Conservation (phyloP, 805 yeast genomes). For the Clavispora asparagi region DNA sequence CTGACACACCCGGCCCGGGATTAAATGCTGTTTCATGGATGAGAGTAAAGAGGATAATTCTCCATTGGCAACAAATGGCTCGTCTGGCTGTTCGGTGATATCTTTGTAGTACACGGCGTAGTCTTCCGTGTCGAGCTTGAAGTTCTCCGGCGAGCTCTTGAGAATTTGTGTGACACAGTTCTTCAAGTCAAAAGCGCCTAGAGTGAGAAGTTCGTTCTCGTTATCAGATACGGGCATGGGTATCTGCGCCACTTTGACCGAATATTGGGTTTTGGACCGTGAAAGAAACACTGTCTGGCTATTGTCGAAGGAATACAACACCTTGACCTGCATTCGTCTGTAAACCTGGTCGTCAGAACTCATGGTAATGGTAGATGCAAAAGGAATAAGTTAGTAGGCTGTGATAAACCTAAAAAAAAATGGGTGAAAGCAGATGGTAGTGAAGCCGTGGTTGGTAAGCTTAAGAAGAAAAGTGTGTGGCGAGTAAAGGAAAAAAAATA, state of each 20-base stretch:
- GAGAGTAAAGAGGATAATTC: conserved; percentile 27
- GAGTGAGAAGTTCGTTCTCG: conserved; percentile 26
- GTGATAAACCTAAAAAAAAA: background rate
- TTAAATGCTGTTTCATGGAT: conserved; percentile 20
- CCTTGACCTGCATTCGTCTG: conserved; percentile 41
- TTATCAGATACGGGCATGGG: conserved; percentile 17
- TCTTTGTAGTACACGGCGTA: conserved; percentile 44
- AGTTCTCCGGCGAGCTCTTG: conserved; percentile 38
- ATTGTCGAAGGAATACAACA: conserved; percentile 41
- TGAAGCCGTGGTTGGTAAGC: background rate
- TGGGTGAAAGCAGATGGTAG: background rate
- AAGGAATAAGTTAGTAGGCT: background rate
- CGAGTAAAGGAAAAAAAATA: conserved; percentile 1
- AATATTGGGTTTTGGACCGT: conserved; percentile 27
- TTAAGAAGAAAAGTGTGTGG: background rate
- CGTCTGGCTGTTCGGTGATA: conserved; percentile 44
- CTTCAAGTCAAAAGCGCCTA: conserved; percentile 40
- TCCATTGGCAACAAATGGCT: conserved; percentile 42
- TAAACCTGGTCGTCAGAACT: conserved; percentile 17
- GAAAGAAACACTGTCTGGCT: conserved; percentile 39
- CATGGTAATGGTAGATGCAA: background rate
- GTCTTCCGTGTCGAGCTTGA: conserved; percentile 33
- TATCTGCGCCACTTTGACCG: conserved; percentile 35
- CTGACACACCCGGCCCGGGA: conserved; percentile 55
- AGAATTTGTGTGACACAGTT: conserved; percentile 35